These are phyloP conservation scores for Clarireedia monteithiana DNA, from an alignment of 2,329 filamentous ascomycete genomes.

Conservation along the genomic window DNA sequence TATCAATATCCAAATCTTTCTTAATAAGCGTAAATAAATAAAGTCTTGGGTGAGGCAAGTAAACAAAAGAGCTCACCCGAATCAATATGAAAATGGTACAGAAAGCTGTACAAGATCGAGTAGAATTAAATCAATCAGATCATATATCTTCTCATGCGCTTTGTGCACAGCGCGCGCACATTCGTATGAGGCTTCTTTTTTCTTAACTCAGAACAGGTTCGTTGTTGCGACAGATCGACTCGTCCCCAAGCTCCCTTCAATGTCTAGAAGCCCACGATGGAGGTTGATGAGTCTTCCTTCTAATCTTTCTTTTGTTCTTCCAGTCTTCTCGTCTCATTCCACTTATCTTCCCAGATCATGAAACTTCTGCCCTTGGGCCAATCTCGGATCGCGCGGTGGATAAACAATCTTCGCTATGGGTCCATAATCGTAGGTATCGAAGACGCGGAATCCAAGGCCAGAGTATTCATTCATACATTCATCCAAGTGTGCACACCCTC, in stretches of 20 bases:
- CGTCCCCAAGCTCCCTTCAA: slow-evolving; percentile 4
- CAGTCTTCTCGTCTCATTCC: not conserved
- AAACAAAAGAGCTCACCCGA: slow-evolving; percentile 2
- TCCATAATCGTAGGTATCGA: too few relatives aligned
- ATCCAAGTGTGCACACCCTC: too few relatives aligned
- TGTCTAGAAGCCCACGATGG: not conserved
- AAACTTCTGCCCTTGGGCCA: not conserved
- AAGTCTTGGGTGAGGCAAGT: not conserved
- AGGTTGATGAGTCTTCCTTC: not conserved
- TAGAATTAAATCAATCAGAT: not conserved
- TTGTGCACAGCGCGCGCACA: slow-evolving; percentile 3
- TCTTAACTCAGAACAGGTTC: not conserved
- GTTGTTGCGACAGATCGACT: not conserved
- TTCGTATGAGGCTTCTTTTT: not conserved
- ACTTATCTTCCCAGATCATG: not conserved
- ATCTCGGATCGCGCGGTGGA: too few relatives aligned
- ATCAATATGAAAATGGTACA: not conserved
- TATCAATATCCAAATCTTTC: not conserved
- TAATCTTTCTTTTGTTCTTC: not conserved
- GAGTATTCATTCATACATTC: too few relatives aligned
- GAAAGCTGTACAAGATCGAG: not conserved
- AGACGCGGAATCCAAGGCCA: too few relatives aligned
- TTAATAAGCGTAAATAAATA: too few relatives aligned
- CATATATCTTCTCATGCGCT: not conserved
- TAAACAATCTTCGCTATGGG: too few relatives aligned